Conservation (phyloP, 805 yeast species). For the Helenozyma baotianmanensis region DNA sequence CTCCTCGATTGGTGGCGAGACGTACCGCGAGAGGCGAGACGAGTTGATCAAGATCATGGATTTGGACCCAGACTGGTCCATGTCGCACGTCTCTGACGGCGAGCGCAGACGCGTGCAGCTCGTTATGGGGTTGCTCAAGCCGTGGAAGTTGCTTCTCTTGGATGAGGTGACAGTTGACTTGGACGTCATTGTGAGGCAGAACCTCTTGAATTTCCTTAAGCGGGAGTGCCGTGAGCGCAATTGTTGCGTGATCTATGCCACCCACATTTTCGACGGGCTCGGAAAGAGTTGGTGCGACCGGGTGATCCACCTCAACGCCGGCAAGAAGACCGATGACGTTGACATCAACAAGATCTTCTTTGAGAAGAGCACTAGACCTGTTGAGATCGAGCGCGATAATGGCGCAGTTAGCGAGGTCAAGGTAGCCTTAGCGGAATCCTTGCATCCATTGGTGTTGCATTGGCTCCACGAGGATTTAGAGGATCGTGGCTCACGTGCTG, state of each 20-base stretch:
- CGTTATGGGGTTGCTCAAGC: constrained; percentile 86
- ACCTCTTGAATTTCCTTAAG: constrained; percentile 64
- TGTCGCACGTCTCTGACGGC: constrained; percentile 91
- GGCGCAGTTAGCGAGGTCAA: constrained; percentile 26
- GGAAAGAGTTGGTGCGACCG: constrained; percentile 81
- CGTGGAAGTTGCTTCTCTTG: constrained; percentile 81
- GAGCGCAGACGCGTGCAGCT: constrained; percentile 92
- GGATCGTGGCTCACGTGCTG: constrained; percentile 52
- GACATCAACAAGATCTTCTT: constrained; percentile 26
- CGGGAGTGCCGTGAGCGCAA: constrained; percentile 66
- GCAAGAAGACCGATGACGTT: constrained; percentile 44
- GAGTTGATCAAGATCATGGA: constrained; percentile 72
- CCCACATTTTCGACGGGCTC: constrained; percentile 95
- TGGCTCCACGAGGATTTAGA: constrained; percentile 58
- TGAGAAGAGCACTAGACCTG: constrained; percentile 27
- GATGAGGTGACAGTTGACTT: constrained; percentile 97
- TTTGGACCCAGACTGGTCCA: constrained; percentile 84
- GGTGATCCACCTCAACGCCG: constrained; percentile 71
- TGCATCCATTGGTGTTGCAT: constrained; percentile 68
- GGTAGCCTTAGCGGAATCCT: constrained; percentile 44
- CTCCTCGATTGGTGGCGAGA: constrained; percentile 69
- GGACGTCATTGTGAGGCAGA: constrained; percentile 84
- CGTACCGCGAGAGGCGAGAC: constrained; percentile 70
- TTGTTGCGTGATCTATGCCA: constrained; percentile 84
- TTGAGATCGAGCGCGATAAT: constrained; percentile 12